A percentile compares a stretch with the other conserved stretches of the same genome.
Conservation (phyloP, 768 basidiomycete genomes). For the Russula emetica region DNA sequence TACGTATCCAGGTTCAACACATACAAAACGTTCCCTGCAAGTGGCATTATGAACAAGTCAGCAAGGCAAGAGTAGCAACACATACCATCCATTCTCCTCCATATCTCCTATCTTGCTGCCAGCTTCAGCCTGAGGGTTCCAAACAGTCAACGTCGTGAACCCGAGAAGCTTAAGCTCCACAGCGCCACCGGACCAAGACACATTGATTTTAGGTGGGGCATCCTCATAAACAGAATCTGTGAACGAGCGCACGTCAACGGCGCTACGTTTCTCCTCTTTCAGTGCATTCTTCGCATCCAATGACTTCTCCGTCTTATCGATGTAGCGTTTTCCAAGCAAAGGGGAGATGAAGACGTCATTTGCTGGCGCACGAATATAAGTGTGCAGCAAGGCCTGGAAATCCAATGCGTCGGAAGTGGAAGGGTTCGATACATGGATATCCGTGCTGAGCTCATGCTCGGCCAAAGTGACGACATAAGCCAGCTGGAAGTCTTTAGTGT, state of each 20-base stretch:
- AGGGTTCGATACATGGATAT: conserved; percentile 73
- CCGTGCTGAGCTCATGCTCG: conserved; percentile 68
- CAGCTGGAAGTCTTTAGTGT: conserved; percentile 64
- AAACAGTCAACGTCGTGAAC: conserved; percentile 81
- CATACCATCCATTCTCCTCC: conserved; percentile 82
- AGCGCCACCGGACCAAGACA: conserved; percentile 57
- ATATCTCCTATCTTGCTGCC: conserved; percentile 82
- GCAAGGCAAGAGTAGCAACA: conserved; percentile 29
- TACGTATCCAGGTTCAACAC: conserved; percentile 88
- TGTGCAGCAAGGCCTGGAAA: conserved; percentile 94
- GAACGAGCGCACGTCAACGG: conserved; percentile 59
- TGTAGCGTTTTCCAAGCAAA: conserved; percentile 60
- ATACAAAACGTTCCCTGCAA: conserved; percentile 74
- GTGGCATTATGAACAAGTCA: conserved; percentile 1
- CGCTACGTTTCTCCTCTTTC: conserved; percentile 56
- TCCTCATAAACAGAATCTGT: conserved; percentile 80
- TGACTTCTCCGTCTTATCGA: conserved; percentile 73
- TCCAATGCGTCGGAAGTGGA: conserved; percentile 50
- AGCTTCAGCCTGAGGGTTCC: conserved; percentile 79
- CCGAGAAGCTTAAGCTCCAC: conserved; percentile 50
- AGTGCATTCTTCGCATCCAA: conserved; percentile 46
- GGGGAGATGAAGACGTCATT: conserved; percentile 57
- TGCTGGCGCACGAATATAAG: conserved; percentile 71
- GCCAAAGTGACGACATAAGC: conserved; percentile 77
- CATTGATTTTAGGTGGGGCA: conserved; percentile 50